These are phyloP conservation scores for Alnus rubra DNA, from an alignment of 306 rosid species.

Conservation along the genomic window DNA sequence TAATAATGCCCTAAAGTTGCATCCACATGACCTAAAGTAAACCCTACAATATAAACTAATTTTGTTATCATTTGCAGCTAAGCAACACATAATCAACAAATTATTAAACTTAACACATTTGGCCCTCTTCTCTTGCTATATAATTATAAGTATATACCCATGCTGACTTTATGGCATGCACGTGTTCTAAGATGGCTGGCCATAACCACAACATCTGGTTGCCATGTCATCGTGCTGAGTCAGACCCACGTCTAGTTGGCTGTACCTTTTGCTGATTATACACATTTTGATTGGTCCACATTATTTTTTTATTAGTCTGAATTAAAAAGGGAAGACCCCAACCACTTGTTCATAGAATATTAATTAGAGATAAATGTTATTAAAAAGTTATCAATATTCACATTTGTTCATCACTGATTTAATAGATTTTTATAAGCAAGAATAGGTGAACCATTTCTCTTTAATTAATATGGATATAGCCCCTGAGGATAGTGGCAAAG, in stretches of 20 bases:
- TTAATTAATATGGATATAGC: too few species aligned
- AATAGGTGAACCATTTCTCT: too few species aligned
- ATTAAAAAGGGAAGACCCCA: too few species aligned
- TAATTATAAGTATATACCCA: too few species aligned
- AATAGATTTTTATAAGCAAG: too few species aligned
- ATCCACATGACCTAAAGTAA: too few species aligned
- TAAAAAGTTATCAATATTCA: too few species aligned
- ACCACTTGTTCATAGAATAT: too few species aligned
- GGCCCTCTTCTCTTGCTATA: neutral
- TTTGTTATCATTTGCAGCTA: neutral
- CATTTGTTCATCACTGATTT: too few species aligned
- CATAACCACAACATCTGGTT: neutral
- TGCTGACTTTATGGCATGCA: neutral
- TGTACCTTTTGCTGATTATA: neutral
- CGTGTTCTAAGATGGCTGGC: neutral
- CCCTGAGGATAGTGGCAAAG: too few species aligned
- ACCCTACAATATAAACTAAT: neutral
- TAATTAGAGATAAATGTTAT: too few species aligned
- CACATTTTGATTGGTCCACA: neutral
- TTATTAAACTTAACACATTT: neutral
- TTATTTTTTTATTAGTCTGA: neutral
- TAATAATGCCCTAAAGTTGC: too few species aligned
- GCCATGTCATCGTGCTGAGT: constrained; percentile 5
- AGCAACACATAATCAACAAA: neutral
- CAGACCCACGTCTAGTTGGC: constrained; percentile 6